These are phyloP conservation scores for Diaporthe australafricana DNA, from an alignment of 2,329 filamentous ascomycete species.

Conservation along the genomic window DNA sequence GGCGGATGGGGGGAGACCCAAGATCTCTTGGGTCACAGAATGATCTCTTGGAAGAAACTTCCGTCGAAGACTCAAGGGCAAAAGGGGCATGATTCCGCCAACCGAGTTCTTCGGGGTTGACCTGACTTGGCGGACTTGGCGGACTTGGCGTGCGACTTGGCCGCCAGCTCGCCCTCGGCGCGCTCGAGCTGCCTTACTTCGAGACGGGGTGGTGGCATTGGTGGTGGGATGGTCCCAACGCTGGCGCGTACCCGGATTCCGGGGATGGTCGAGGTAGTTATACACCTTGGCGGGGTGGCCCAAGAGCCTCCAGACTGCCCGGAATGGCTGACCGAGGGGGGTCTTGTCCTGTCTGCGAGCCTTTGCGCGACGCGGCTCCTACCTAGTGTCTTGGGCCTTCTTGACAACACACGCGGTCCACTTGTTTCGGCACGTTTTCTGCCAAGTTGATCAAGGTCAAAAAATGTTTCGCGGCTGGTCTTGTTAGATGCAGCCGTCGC, in stretches of 20 bases:
- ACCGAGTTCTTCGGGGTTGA: not conserved
- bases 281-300: conserved; percentile 12
- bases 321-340: conserved; percentile 15
- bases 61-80: not conserved
- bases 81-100: not conserved
- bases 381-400: not conserved
- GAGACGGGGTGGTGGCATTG: conserved; percentile 7
- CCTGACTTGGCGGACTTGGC: conserved; percentile 25
- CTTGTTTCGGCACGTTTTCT: conserved; percentile 15
- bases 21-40: not conserved
- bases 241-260: no score
- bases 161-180: not conserved
- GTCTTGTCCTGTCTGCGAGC: not conserved
- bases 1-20: not conserved
- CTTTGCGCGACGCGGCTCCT: not conserved
- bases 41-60: not conserved
- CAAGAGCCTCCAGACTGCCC: conserved; percentile 14
- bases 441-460: not conserved
- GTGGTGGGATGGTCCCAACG: not conserved
- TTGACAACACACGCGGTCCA: conserved; percentile 7
- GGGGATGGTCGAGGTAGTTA: conserved; percentile 17
- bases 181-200: conserved; percentile 18
- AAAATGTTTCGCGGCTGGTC: conserved; percentile 8
- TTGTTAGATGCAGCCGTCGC: not conserved
- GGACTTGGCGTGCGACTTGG: conserved; percentile 26